These are phyloP conservation scores for Takashimella tepidaria DNA, from an alignment of 1,284 basidiomycete species.

Conservation along the genomic window DNA sequence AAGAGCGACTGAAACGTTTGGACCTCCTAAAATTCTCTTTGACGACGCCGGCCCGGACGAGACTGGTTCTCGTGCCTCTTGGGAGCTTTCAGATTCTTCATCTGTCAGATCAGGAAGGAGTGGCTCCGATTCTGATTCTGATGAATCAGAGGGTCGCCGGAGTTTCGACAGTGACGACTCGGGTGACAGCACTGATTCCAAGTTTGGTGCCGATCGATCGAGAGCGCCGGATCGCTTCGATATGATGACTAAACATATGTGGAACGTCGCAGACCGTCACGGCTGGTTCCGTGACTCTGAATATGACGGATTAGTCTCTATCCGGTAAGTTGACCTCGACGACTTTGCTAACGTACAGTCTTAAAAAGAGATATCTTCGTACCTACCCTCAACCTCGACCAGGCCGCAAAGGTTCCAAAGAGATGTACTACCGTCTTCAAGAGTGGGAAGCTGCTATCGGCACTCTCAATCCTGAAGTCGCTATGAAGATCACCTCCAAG, in stretches of 20 bases:
- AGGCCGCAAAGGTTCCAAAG: conserved; percentile 18
- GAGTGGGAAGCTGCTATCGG: conserved; percentile 60
- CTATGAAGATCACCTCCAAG: conserved; percentile 70
- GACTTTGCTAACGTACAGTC: conserved; percentile 7
- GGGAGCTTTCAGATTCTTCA: conserved; percentile 32
- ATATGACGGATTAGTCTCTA: conserved; percentile 38
- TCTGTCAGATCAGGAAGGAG: conserved; percentile 13
- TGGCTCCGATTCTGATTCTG: conserved; percentile 14
- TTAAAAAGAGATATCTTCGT: conserved; percentile 29
- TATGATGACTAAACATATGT: conserved; percentile 41
- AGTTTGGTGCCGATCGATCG: conserved; percentile 16
- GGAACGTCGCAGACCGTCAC: conserved; percentile 32
- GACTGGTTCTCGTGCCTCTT: conserved; percentile 28
- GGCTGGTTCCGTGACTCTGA: conserved; percentile 42
- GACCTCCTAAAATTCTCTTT: conserved; percentile 1
- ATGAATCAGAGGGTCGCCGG: conserved; percentile 7
- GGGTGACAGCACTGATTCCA: conserved; percentile 15
- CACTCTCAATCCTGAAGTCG: conserved; percentile 68
- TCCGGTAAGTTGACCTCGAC: conserved; percentile 23
- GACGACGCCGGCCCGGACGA: conserved; percentile 13
- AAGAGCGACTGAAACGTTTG: conserved; percentile 28
- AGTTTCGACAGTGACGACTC: conserved; percentile 10
- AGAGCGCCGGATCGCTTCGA: conserved; percentile 30
- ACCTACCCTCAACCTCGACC: conserved; percentile 32
- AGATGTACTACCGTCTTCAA: conserved; percentile 20